These are phyloP conservation scores for Cladosporium cucumerinum DNA, from an alignment of 2,329 filamentous ascomycete genomes.

Conservation along the genomic window DNA sequence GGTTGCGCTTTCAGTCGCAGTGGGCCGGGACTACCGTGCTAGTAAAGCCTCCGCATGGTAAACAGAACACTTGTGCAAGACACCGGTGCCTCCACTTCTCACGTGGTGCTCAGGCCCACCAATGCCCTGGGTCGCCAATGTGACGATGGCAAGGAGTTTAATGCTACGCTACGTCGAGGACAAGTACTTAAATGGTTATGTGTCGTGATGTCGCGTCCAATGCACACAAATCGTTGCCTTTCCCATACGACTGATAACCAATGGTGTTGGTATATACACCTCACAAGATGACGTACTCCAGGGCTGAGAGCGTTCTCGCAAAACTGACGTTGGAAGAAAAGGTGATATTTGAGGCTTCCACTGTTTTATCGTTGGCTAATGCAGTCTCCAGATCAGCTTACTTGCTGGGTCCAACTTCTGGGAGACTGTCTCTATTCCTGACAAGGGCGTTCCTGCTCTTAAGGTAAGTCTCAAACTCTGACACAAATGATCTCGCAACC, in stretches of 20 bases:
- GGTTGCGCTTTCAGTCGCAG: background rate
- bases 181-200: background rate
- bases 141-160: background rate
- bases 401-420: slow-evolving; percentile 11
- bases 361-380: background rate
- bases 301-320: background rate
- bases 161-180: background rate
- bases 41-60: background rate
- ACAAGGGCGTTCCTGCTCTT: background rate
- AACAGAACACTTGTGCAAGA: background rate
- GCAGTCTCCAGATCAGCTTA: background rate
- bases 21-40: background rate
- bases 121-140: background rate
- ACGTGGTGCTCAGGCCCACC: background rate
- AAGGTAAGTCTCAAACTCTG: background rate
- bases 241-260: background rate
- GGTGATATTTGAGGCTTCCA: background rate
- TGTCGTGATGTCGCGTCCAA: background rate
- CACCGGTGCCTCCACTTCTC: background rate
- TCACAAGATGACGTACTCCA: background rate
- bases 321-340: slow-evolving; percentile 8
- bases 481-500: background rate
- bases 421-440: background rate
- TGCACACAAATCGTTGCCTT: background rate
- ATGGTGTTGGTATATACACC: background rate